Evolutionary conservation across 176 grass and related monocot species (phyloP).

Genomic region (Carex kokanica): DNA sequence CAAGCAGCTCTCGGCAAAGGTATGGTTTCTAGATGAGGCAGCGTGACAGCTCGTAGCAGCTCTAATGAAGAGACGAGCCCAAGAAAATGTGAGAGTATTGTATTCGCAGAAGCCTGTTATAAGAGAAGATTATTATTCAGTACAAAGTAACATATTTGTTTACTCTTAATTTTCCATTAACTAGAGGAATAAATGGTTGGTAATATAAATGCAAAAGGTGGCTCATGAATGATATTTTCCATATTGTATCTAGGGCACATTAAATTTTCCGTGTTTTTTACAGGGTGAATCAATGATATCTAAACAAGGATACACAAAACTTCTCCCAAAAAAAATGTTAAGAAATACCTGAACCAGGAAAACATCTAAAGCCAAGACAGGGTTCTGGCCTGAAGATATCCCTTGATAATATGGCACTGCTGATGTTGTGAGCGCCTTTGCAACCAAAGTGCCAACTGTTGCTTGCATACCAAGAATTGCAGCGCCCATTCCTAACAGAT

Average conservation of each 20-base stretch:
- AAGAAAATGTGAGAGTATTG: conserved; percentile 83
- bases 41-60: conserved; percentile 57
- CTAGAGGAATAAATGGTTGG: neutral
- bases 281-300: neutral
- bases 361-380: conserved; percentile 83
- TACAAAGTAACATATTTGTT: neutral
- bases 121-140: neutral
- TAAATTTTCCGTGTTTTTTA: neutral
- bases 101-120: conserved; percentile 80
- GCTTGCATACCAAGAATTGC: conserved; percentile 90
- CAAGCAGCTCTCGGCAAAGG: conserved; percentile 44
- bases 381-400: conserved; percentile 65
- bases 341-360: conserved; percentile 77
- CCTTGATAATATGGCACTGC: conserved; percentile 78
- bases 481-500: conserved; percentile 78
- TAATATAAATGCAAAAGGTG: neutral
- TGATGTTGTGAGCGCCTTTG: conserved; percentile 71
- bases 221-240: neutral
- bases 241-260: neutral
- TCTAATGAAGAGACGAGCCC: conserved; percentile 73
- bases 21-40: conserved; percentile 35
- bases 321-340: neutral
- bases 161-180: neutral
- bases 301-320: neutral
- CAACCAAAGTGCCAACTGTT: conserved; percentile 68